Evolutionary conservation across 441 rosid genomes (phyloP).

Genomic region (Gossypium aridum): DNA sequence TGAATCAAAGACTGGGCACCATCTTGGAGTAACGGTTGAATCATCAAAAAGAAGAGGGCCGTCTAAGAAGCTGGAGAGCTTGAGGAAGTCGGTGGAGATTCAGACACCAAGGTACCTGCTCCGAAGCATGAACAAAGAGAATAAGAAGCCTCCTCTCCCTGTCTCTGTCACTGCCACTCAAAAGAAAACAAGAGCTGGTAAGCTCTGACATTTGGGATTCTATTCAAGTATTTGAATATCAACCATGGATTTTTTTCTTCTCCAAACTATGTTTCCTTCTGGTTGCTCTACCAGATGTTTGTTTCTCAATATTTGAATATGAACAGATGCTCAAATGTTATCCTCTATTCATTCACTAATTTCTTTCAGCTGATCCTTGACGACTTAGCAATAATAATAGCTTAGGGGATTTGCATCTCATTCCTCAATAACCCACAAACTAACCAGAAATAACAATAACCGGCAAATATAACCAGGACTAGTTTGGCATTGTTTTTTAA

Average conservation of each 20-base stretch:
- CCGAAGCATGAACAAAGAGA: constrained; percentile 77
- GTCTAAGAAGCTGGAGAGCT: constrained; percentile 13
- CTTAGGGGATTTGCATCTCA: too few relatives aligned
- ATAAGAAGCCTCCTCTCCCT: constrained; percentile 57
- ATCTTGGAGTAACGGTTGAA: background rate
- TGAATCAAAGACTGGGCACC: background rate
- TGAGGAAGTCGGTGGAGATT: constrained; percentile 43
- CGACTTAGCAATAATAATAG: too few relatives aligned
- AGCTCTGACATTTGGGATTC: constrained; percentile 25
- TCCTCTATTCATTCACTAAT: too few relatives aligned
- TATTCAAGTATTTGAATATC: background rate
- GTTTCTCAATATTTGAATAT: background rate
- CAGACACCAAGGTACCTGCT: constrained; percentile 52
- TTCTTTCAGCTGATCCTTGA: too few relatives aligned
- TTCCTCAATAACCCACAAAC: background rate
- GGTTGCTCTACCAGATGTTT: background rate
- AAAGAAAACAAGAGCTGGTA: constrained; percentile 30
- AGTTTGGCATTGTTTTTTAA: too few relatives aligned
- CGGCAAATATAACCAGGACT: background rate
- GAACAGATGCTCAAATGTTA: background rate
- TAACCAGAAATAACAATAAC: background rate
- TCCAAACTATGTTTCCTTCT: background rate
- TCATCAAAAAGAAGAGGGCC: background rate
- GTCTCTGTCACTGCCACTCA: constrained; percentile 22
- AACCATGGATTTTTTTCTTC: background rate